phyloP scores from a whole-genome alignment of 352 stramenopile species.

The Phytopythium montanum region DNA sequence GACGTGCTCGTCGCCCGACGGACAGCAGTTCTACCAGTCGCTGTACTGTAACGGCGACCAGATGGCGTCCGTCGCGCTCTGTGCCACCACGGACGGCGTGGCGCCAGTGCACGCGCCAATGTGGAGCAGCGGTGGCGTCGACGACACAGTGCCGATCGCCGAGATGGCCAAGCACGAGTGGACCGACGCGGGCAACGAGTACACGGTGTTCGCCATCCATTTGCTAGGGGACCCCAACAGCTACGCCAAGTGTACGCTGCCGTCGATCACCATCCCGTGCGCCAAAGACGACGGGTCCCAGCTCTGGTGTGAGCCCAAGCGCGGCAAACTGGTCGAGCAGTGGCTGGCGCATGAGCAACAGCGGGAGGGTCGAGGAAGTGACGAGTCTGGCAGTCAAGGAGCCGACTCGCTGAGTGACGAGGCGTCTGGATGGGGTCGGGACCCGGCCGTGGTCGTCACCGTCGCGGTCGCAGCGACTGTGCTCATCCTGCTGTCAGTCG shows the following conservation, averaged over 20 bases:
- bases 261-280: slow-evolving; percentile 45
- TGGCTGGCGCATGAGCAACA: slow-evolving; percentile 32
- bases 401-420: not conserved
- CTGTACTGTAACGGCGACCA: slow-evolving; percentile 23
- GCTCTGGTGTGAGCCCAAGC: slow-evolving; percentile 24
- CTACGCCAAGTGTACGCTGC: slow-evolving; percentile 38
- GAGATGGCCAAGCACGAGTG: not conserved
- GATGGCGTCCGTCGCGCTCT: slow-evolving; percentile 32
- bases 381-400: not conserved
- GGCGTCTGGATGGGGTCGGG: not conserved
- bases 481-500: slow-evolving; percentile 10
- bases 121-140: slow-evolving; percentile 18
- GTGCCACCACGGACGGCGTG: slow-evolving; percentile 20
- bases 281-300: slow-evolving; percentile 15
- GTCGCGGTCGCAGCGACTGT: not conserved
- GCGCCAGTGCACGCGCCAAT: slow-evolving; percentile 16
- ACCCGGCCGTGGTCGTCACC: not conserved
- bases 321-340: slow-evolving; percentile 29
- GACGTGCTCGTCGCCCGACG: slow-evolving; percentile 23
- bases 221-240: slow-evolving; percentile 35
- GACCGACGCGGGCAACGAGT: not conserved
- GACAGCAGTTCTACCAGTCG: slow-evolving; percentile 7
- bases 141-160: not conserved
- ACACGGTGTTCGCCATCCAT: not conserved
- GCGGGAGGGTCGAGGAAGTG: not conserved